Evolutionary conservation across 1,139 yeast species (phyloP).

Genomic region (Diutina siamensis): DNA sequence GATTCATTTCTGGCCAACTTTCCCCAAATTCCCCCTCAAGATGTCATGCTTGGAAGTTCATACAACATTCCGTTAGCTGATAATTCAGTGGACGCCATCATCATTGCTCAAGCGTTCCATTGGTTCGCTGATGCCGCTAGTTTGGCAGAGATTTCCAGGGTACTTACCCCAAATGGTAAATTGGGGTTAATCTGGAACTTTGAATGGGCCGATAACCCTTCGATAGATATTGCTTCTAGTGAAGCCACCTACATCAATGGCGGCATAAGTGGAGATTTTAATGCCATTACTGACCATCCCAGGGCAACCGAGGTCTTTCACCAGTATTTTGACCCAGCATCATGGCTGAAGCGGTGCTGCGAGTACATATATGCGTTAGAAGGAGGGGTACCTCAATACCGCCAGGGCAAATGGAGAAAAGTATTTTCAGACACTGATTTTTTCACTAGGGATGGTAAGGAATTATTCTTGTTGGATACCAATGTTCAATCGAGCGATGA

Average conservation of each 20-base stretch:
- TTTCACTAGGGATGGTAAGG: conserved; percentile 19
- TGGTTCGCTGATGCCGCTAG: conserved; percentile 50
- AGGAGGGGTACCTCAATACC: conserved; percentile 45
- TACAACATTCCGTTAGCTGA: conserved; percentile 39
- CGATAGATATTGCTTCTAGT: not conserved
- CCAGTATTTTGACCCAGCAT: conserved; percentile 8
- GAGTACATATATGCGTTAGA: conserved; percentile 20
- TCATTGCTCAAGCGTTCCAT: conserved; percentile 59
- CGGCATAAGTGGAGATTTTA: not conserved
- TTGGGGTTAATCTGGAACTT: conserved; percentile 56
- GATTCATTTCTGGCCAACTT: conserved; percentile 33
- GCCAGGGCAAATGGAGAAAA: conserved; percentile 38
- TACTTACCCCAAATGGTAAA: conserved; percentile 35
- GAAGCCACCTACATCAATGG: not conserved
- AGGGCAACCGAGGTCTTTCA: conserved; percentile 7
- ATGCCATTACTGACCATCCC: not conserved
- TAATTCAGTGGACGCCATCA: conserved; percentile 35
- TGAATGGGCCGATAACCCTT: conserved; percentile 16
- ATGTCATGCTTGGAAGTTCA: conserved; percentile 30
- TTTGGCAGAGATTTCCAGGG: conserved; percentile 39
- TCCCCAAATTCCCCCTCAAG: conserved; percentile 23
- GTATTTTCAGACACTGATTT: conserved; percentile 18
- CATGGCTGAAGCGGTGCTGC: conserved; percentile 20
- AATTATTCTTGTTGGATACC: conserved; percentile 17
- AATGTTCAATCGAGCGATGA: conserved; percentile 16